A percentile compares a stretch with the other conserved stretches of the same genome.
Evolutionary conservation across 768 basidiomycete species (phyloP).

Genomic region (Phlebiopsis gigantea): DNA sequence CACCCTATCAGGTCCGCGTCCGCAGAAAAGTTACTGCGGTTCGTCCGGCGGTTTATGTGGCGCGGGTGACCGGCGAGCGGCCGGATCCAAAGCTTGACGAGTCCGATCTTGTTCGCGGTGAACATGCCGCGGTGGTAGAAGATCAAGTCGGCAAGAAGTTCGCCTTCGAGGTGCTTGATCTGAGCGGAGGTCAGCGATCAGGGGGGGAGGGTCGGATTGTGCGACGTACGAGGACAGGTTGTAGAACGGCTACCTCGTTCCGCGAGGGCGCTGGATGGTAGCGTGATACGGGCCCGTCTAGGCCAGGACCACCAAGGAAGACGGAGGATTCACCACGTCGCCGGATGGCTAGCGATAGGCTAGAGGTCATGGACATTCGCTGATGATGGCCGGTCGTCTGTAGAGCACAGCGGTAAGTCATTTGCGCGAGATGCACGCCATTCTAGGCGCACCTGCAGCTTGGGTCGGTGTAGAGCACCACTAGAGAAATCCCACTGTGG

Average conservation of each 20-base stretch:
- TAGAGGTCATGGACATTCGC: constrained; percentile 74
- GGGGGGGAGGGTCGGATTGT: not conserved
- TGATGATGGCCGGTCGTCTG: constrained; percentile 46
- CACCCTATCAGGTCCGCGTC: constrained; percentile 4
- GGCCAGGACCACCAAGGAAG: constrained; percentile 39
- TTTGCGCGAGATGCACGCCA: not conserved
- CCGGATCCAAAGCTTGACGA: constrained; percentile 81
- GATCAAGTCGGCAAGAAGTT: constrained; percentile 66
- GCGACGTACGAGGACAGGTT: constrained; percentile 75
- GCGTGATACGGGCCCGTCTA: constrained; percentile 41
- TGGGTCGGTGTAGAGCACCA: constrained; percentile 85
- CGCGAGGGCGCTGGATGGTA: constrained; percentile 89
- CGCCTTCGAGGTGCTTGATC: constrained; percentile 79
- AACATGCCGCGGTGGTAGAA: constrained; percentile 78
- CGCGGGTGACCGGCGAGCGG: constrained; percentile 47
- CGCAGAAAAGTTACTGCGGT: constrained; percentile 11
- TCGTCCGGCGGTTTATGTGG: constrained; percentile 20
- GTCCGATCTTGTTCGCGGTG: constrained; percentile 72
- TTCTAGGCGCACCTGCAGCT: constrained; percentile 46
- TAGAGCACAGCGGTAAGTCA: not conserved
- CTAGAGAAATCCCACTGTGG: constrained; percentile 91
- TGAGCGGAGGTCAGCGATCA: constrained; percentile 24
- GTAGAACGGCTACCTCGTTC: constrained; percentile 85
- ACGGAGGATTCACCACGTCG: constrained; percentile 46
- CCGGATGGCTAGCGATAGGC: constrained; percentile 65